A percentile compares a stretch with the other conserved stretches of the same genome.
phyloP scores from a whole-genome alignment of 1,139 yeast species.

The Pneumocystis canis region DNA sequence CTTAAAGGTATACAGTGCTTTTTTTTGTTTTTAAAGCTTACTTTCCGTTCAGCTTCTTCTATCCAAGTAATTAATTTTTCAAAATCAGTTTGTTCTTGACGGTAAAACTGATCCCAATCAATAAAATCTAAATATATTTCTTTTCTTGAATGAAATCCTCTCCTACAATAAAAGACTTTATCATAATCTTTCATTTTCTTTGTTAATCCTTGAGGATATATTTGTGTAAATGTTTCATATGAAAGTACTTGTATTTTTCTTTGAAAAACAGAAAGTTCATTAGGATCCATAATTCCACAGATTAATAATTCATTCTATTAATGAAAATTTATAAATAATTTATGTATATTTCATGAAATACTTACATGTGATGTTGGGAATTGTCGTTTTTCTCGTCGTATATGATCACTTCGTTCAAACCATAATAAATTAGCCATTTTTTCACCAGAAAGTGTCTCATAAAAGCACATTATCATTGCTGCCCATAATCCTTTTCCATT shows the following conservation, averaged over 20 bases:
- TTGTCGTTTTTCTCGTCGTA: not conserved
- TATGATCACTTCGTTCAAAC: not conserved
- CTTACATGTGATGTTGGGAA: not conserved
- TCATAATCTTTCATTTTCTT: not conserved
- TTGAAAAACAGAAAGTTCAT: not conserved
- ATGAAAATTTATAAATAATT: not conserved
- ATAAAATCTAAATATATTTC: not conserved
- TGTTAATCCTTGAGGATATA: not conserved
- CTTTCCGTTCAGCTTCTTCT: not conserved
- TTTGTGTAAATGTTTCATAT: not conserved
- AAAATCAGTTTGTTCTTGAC: not conserved
- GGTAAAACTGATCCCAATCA: not conserved
- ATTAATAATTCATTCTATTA: not conserved
- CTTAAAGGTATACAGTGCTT: not conserved
- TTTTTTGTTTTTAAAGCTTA: not conserved
- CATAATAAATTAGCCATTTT: not conserved
- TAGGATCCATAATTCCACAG: not conserved
- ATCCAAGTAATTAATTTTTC: not conserved
- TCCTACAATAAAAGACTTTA: not conserved
- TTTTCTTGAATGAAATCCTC: not conserved
- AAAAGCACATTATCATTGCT: not conserved
- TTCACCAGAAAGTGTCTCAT: not conserved
- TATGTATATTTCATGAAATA: not conserved
- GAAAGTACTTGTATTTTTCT: not conserved
- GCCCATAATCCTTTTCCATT: not conserved